Evolutionary conservation across 2,329 filamentous ascomycete species (phyloP), one percentile per base, ranked within the genome.

Genomic region (Zopfia rhizophila): DNA sequence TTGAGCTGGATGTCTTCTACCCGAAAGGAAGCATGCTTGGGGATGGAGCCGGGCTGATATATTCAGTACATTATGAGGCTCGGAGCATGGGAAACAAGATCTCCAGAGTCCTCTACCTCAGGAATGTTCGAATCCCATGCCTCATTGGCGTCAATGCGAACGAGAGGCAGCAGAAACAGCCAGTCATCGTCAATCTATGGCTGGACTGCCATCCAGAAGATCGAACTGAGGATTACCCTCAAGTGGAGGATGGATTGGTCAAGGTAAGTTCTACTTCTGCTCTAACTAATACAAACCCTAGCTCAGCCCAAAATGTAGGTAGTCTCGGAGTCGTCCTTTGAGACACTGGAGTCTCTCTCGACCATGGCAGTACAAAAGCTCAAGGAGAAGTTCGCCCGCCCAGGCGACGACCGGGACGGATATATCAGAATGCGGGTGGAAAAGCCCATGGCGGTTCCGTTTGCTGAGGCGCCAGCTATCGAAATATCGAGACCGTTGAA

Each of bases 81-180:
- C 21, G 16, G 13, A 7, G 3, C 37, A n/a, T n/a, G n/a, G n/a
- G n/a, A n/a, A 40, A 44, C 19, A 23, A 40, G 41, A 14, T 47
- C 23, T 59, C 61, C 23, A 66, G 63, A 8, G 60, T 67, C 27
- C 65, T 88, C 13, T 75, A 76, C 25, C 66, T 90, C 7, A 77
- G 79, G 33, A 78, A 81, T 14, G 66, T 91, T 38, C 78, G 78
- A 25, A 77, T 90, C 7, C 86, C 88, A 18, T 85, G 83, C 22
- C 68, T 92, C 37, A 82, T 92, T 33, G 89, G 89, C 1, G 82
- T 92, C 19, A 91, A 92, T 60, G 68, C 75, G 16, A 88, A 91
- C 59, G 89, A 92, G 77, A 76, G 89, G 51, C 54, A 72, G 24
- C 66, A 66, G 45, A 88, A 84, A 70, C 88, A 91, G 72, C 79